Evolutionary conservation across 257 asterid species (phyloP).

Genomic region (Lithospermum erythrorhizon): DNA sequence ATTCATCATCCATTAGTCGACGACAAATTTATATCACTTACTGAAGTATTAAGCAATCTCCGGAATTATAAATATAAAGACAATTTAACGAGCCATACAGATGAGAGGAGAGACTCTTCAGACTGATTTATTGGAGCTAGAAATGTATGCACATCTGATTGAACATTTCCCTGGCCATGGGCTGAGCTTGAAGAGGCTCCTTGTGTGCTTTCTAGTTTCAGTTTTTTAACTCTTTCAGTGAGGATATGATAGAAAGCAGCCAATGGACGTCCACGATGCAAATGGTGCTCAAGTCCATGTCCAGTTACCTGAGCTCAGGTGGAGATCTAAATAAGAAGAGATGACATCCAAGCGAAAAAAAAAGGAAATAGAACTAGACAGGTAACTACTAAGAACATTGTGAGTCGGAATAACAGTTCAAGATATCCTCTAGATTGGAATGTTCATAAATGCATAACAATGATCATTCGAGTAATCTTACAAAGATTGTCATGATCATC

Average conservation of each 20-base stretch:
- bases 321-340: constrained; percentile 9
- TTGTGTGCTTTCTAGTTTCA: constrained; percentile 48
- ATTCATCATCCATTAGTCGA: neutral
- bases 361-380: neutral
- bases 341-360: neutral
- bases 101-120: constrained; percentile 78
- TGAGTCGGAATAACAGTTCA: neutral
- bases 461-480: neutral
- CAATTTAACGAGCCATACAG: constrained; percentile 45
- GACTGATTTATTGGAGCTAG: constrained; percentile 62
- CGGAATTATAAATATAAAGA: neutral
- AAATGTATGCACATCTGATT: constrained; percentile 63
- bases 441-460: constrained; percentile 7
- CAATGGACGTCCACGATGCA: constrained; percentile 97
- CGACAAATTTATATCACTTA: neutral
- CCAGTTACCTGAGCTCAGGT: constrained; percentile 60
- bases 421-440: neutral
- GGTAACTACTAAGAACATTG: neutral
- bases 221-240: constrained; percentile 54
- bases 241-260: constrained; percentile 74
- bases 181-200: constrained; percentile 37
- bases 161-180: constrained; percentile 61
- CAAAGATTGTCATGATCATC: neutral
- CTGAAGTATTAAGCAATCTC: neutral
- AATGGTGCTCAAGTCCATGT: constrained; percentile 81